Evolutionary conservation across 1,284 basidiomycete genomes (phyloP).

Genomic region (Ustilago nuda): DNA sequence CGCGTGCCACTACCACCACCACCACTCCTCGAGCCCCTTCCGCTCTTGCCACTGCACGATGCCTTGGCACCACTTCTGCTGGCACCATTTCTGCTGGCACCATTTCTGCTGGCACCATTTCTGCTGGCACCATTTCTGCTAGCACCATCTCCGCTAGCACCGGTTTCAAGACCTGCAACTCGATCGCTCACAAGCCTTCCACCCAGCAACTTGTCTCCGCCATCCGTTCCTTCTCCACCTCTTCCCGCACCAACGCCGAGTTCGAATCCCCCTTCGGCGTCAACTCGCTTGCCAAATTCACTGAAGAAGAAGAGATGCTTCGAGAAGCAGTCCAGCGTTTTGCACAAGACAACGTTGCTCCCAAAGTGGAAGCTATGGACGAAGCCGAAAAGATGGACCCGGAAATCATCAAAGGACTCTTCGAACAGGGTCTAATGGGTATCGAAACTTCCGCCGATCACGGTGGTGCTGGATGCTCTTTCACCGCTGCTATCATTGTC

Average conservation of each 20-base stretch:
- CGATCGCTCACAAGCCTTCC: constrained; percentile 26
- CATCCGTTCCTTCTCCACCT: constrained; percentile 50
- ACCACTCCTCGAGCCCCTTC: constrained; percentile 12
- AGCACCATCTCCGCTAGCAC: constrained; percentile 4
- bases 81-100: background rate
- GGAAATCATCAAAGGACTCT: constrained; percentile 85
- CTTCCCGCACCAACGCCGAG: constrained; percentile 39
- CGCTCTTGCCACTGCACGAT: constrained; percentile 28
- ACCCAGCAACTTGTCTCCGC: constrained; percentile 30
- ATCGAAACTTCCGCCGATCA: constrained; percentile 89
- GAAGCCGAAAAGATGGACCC: constrained; percentile 97
- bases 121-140: too few relatives aligned
- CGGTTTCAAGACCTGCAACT: constrained; percentile 9
- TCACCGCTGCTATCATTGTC: constrained; percentile 93
- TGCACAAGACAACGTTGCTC: constrained; percentile 86
- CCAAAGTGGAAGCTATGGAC: constrained; percentile 96
- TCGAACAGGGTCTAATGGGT: constrained; percentile 98
- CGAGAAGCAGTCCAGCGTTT: constrained; percentile 72
- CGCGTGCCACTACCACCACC: constrained; percentile 17
- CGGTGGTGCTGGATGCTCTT: constrained; percentile 89
- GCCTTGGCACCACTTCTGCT: background rate
- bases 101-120: background rate
- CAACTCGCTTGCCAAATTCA: constrained; percentile 66
- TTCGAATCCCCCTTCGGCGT: constrained; percentile 66
- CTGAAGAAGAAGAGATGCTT: constrained; percentile 69